A percentile compares a stretch with the other conserved stretches of the same genome.
These are phyloP conservation scores for Argentina anserina DNA, from an alignment of 306 rosid genomes.

Conservation along the genomic window DNA sequence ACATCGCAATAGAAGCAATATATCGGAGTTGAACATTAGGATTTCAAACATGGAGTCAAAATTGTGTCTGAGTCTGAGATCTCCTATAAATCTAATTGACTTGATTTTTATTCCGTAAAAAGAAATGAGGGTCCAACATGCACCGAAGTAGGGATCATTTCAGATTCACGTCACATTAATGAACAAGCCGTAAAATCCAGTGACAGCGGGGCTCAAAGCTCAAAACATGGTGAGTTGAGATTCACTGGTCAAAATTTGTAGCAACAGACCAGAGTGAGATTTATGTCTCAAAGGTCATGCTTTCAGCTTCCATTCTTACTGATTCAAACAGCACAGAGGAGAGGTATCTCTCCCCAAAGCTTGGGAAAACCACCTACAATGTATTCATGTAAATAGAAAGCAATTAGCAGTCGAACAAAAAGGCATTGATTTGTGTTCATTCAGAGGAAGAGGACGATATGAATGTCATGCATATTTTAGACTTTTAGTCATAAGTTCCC, in stretches of 20 bases:
- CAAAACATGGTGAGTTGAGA: neutral
- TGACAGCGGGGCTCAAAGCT: no score
- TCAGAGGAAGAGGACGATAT: neutral
- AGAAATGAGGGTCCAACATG: no score
- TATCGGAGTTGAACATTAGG: no score
- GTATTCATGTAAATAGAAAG: neutral
- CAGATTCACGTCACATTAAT: no score
- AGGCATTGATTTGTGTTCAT: neutral
- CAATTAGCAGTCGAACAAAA: neutral
- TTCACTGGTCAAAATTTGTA: neutral
- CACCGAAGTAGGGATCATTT: no score
- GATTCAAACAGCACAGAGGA: slow-evolving; percentile 75
- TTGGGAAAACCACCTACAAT: slow-evolving; percentile 69
- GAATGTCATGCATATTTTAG: neutral
- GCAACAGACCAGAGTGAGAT: neutral
- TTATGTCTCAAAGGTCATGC: slow-evolving; percentile 63
- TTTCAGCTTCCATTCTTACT: slow-evolving; percentile 58
- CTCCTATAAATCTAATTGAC: no score
- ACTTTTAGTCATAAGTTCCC: no score
- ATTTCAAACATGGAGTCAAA: no score
- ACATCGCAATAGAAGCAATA: no score
- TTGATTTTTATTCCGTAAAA: no score
- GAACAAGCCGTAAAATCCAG: no score
- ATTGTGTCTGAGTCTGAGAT: no score
- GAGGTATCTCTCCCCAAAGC: slow-evolving; percentile 83